Evolutionary conservation across 1,284 basidiomycete species (phyloP), one percentile per base, ranked within the genome.

Genomic region (Cutaneotrichosporon sp.): DNA sequence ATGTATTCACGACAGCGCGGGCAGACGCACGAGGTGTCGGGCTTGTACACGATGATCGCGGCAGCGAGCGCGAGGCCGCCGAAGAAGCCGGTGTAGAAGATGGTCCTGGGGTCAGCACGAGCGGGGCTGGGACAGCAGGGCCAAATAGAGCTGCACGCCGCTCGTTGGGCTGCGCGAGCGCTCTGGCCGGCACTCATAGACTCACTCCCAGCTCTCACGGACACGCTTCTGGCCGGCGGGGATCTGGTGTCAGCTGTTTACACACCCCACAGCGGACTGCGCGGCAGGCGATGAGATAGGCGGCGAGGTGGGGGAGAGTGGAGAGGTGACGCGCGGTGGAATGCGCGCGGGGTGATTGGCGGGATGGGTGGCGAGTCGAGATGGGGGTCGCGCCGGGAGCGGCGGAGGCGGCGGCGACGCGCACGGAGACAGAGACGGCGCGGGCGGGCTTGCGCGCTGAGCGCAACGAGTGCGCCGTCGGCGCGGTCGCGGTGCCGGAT

Each of bases 71-170:
- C 87, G 85, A 97, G 89, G 14, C 88, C 84, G 49, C 94, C 95
- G 74, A 91, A 93, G 87, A 97, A 92, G 31, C 93, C 92, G 71
- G 87, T 79, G 77, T 92, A 91, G 89, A 91, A 95, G 56, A 90
- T 83, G 69, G 84, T 71, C 66, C 78, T 79, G 65, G 16, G 34
- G 86, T 82, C 92, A 92, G 93, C 18, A 45, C 22, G 14, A 85
- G 18, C 33, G n/a, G n/a, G n/a, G n/a, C n/a, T n/a, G n/a, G n/a
- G n/a, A n/a, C n/a, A n/a, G n/a, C n/a, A n/a, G n/a, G n/a, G n/a
- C n/a, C n/a, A n/a, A n/a, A n/a, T n/a, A n/a, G n/a, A n/a, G n/a
- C n/a, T n/a, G n/a, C n/a, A n/a, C n/a, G n/a, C n/a, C n/a, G n/a
- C n/a, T n/a, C n/a, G n/a, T n/a, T n/a, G n/a, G n/a, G n/a, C n/a